phyloP scores from a whole-genome alignment of 306 rosid genomes.

The Lathyrus sativus region DNA sequence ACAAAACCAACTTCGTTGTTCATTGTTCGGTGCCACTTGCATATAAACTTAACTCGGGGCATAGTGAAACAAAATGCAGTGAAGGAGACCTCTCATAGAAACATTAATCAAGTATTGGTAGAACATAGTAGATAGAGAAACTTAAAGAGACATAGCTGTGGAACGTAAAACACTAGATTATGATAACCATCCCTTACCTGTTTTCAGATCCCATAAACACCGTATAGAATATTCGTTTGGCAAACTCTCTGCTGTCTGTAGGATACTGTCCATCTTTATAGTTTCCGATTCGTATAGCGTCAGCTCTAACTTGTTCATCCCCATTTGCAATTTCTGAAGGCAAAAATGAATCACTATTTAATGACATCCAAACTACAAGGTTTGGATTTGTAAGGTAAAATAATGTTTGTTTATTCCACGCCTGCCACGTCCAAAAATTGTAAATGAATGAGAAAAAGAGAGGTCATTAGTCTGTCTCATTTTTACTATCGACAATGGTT shows the following conservation, averaged over 20 bases:
- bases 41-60: not conserved
- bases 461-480: not conserved
- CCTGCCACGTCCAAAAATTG: slow-evolving; percentile 4
- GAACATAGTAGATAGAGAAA: slow-evolving; percentile 25
- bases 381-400: slow-evolving; percentile 24
- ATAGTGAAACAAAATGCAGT: not conserved
- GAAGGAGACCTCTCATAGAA: slow-evolving; percentile 4
- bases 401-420: slow-evolving; percentile 12
- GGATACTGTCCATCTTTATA: slow-evolving; percentile 85
- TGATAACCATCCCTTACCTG: slow-evolving; percentile 51
- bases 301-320: slow-evolving; percentile 89
- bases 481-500: slow-evolving; percentile 6
- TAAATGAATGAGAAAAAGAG: slow-evolving; percentile 13
- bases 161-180: slow-evolving; percentile 26
- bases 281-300: slow-evolving; percentile 86
- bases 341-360: slow-evolving; percentile 38
- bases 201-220: slow-evolving; percentile 97
- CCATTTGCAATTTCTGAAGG: slow-evolving; percentile 81
- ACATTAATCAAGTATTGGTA: slow-evolving; percentile 6
- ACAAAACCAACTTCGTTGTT: slow-evolving; percentile 8
- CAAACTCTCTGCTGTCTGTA: slow-evolving; percentile 85
- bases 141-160: slow-evolving; percentile 10
- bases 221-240: slow-evolving; percentile 82
- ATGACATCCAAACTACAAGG: slow-evolving; percentile 11
- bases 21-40: not conserved